Conservation (phyloP, 805 yeast genomes). For the Kuraishia borneana region DNA sequence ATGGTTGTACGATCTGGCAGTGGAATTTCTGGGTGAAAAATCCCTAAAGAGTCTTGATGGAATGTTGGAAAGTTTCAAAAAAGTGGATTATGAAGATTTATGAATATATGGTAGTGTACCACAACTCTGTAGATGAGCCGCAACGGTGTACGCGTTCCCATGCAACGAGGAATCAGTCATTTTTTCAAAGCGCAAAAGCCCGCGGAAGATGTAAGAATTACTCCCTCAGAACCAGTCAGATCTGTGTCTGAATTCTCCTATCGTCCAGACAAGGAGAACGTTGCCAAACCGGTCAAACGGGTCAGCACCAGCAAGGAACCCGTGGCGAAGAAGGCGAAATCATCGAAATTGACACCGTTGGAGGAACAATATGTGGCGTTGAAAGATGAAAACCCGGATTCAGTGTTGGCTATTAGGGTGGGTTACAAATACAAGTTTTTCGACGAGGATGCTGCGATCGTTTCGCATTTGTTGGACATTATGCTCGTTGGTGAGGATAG, state of each 20-base stretch:
- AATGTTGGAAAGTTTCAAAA: slow-evolving; percentile 1
- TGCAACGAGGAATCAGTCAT: neutral
- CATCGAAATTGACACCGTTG: slow-evolving; percentile 51
- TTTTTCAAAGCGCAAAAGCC: neutral
- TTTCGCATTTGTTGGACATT: slow-evolving; percentile 54
- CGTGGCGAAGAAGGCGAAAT: slow-evolving; percentile 1
- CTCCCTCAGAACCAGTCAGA: too few species aligned
- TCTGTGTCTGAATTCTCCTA: too few species aligned
- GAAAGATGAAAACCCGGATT: slow-evolving; percentile 50
- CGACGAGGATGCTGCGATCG: slow-evolving; percentile 74
- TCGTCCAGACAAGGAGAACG: too few species aligned
- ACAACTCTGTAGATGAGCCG: too few species aligned
- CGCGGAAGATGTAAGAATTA: neutral
- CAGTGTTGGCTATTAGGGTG: slow-evolving; percentile 70
- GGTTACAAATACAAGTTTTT: slow-evolving; percentile 88
- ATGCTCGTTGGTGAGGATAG: slow-evolving; percentile 69
- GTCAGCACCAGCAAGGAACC: too few species aligned
- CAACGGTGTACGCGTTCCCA: neutral
- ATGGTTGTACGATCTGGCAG: slow-evolving; percentile 5
- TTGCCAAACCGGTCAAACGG: too few species aligned
- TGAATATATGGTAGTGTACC: too few species aligned
- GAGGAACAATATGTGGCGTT: slow-evolving; percentile 69
- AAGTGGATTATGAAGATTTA: too few species aligned
- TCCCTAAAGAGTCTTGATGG: slow-evolving; percentile 3
- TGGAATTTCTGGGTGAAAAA: slow-evolving; percentile 3